These are phyloP conservation scores for Rutstroemia sydowiana DNA, from an alignment of 2,329 filamentous ascomycete species.

Conservation along the genomic window DNA sequence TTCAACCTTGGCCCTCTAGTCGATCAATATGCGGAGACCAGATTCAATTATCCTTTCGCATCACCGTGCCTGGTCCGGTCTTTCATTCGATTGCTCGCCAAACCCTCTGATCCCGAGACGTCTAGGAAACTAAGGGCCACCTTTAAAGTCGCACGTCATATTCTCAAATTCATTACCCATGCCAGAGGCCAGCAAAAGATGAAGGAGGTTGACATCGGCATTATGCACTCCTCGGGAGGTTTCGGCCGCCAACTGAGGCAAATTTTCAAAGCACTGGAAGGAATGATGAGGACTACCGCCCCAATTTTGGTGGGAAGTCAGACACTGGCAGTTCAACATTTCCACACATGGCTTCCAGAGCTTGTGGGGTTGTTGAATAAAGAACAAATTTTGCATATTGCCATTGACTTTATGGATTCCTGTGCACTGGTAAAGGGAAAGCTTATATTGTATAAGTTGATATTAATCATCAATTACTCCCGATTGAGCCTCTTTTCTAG, in stretches of 20 bases:
- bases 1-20: constrained; percentile 89
- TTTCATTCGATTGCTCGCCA: constrained; percentile 74
- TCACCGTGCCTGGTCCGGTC: constrained; percentile 83
- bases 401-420: constrained; percentile 89
- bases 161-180: constrained; percentile 91
- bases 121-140: constrained; percentile 81
- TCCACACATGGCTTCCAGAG: constrained; percentile 96
- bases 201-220: constrained; percentile 84
- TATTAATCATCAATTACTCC: constrained; percentile 88
- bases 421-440: constrained; percentile 84
- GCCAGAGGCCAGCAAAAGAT: constrained; percentile 76
- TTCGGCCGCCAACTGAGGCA: constrained; percentile 79
- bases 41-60: constrained; percentile 89
- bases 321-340: constrained; percentile 90
- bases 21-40: constrained; percentile 79
- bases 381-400: constrained; percentile 83
- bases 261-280: constrained; percentile 85
- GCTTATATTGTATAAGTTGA: constrained; percentile 82
- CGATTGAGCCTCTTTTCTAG: constrained; percentile 73
- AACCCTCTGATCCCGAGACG: constrained; percentile 73
- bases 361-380: constrained; percentile 67
- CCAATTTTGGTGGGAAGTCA: constrained; percentile 88
- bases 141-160: constrained; percentile 88
- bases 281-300: constrained; percentile 79
- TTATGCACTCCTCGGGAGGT: constrained; percentile 61